These are phyloP conservation scores for Phytopythium vexans DNA, from an alignment of 352 stramenopile species.

Conservation along the genomic window DNA sequence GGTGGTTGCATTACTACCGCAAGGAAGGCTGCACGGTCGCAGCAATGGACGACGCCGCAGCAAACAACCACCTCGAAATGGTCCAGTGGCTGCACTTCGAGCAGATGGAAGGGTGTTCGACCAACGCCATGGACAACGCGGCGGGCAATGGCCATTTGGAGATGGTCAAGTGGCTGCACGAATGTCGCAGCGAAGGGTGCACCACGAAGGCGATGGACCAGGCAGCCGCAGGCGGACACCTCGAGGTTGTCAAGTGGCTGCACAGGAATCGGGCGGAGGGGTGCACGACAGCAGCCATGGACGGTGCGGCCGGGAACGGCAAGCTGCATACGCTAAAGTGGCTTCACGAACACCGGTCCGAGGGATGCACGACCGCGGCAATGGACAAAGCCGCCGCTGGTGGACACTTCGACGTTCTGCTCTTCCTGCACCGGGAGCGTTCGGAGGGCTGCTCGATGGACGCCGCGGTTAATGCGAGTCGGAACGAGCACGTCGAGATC, in stretches of 20 bases:
- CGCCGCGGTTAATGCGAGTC: slow-evolving; percentile 23
- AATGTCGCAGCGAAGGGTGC: slow-evolving; percentile 24
- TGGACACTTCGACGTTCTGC: slow-evolving; percentile 35
- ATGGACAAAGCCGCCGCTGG: slow-evolving; percentile 27
- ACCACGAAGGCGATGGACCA: slow-evolving; percentile 24
- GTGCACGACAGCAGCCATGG: slow-evolving; percentile 35
- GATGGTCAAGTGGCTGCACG: slow-evolving; percentile 29
- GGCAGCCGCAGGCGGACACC: slow-evolving; percentile 21
- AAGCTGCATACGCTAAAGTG: slow-evolving; percentile 26
- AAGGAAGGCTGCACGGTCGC: slow-evolving; percentile 26
- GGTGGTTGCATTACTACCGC: slow-evolving; percentile 31
- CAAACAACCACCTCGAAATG: slow-evolving; percentile 17
- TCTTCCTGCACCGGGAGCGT: slow-evolving; percentile 30
- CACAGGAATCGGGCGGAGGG: slow-evolving; percentile 22
- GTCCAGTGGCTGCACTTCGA: slow-evolving; percentile 31
- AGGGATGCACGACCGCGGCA: slow-evolving; percentile 27
- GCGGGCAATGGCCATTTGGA: slow-evolving; percentile 25
- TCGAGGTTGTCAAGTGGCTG: slow-evolving; percentile 27
- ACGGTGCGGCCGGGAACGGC: slow-evolving; percentile 24
- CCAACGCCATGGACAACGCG: slow-evolving; percentile 23
- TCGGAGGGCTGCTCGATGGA: slow-evolving; percentile 28
- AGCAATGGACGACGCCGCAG: slow-evolving; percentile 31
- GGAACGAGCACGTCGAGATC: slow-evolving; percentile 34
- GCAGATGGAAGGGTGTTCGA: slow-evolving; percentile 20
- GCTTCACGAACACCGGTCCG: slow-evolving; percentile 22